These are phyloP conservation scores for Fraxinus quadrangulata DNA, from an alignment of 257 asterid genomes.

Conservation along the genomic window DNA sequence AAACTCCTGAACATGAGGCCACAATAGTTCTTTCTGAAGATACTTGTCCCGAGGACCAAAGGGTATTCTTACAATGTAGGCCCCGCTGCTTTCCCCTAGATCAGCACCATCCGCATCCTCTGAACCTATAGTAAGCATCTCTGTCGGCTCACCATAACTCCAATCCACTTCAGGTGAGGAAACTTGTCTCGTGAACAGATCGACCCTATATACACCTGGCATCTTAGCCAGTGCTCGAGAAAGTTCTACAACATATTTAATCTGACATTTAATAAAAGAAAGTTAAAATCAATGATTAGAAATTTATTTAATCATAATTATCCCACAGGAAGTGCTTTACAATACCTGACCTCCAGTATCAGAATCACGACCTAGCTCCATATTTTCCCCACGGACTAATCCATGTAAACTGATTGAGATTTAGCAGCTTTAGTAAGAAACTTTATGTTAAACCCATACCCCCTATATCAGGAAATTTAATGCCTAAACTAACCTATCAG, in stretches of 20 bases:
- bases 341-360: slow-evolving; percentile 91
- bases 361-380: slow-evolving; percentile 95
- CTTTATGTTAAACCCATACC: neutral
- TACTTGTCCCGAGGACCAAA: slow-evolving; percentile 79
- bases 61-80: slow-evolving; percentile 74
- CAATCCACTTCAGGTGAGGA: slow-evolving; percentile 80
- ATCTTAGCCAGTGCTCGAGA: slow-evolving; percentile 78
- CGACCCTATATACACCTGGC: slow-evolving; percentile 81
- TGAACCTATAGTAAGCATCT: slow-evolving; percentile 63
- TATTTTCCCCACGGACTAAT: slow-evolving; percentile 82
- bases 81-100: slow-evolving; percentile 78
- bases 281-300: slow-evolving; percentile 4
- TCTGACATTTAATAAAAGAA: slow-evolving; percentile 41
- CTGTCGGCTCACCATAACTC: slow-evolving; percentile 85
- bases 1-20: slow-evolving; percentile 84
- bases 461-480: slow-evolving; percentile 1
- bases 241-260: slow-evolving; percentile 76
- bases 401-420: slow-evolving; percentile 68
- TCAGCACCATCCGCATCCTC: slow-evolving; percentile 54
- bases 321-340: neutral
- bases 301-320: neutral
- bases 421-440: slow-evolving; percentile 19
- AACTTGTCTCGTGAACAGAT: slow-evolving; percentile 78
- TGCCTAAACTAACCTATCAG: neutral
- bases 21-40: slow-evolving; percentile 61